phyloP scores from a whole-genome alignment of 2,329 filamentous ascomycete species.

The Cladorrhinum sp. region DNA sequence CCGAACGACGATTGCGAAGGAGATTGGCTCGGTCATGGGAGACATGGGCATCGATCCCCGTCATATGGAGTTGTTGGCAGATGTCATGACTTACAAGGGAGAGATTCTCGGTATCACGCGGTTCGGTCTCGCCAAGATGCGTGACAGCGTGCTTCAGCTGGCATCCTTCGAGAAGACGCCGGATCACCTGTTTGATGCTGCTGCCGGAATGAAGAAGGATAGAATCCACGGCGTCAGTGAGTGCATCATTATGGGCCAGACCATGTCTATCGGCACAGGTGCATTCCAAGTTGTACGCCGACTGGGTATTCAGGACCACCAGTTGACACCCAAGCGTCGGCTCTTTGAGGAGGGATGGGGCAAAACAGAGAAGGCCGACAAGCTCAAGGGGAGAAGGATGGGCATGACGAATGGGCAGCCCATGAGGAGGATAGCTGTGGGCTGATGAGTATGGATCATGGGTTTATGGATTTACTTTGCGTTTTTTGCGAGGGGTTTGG shows the following conservation, averaged over 20 bases:
- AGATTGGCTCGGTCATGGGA: constrained; percentile 87
- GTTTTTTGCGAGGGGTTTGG: background rate
- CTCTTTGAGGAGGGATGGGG: constrained; percentile 69
- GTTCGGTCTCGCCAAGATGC: constrained; percentile 94
- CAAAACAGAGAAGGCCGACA: constrained; percentile 16
- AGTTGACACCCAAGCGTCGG: constrained; percentile 59
- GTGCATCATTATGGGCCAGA: constrained; percentile 98
- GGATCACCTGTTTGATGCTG: constrained; percentile 94
- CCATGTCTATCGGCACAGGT: constrained; percentile 85
- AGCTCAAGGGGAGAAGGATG: background rate
- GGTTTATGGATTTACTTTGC: background rate
- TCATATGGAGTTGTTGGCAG: constrained; percentile 94
- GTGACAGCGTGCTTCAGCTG: constrained; percentile 88
- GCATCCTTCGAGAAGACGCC: constrained; percentile 98
- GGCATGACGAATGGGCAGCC: background rate
- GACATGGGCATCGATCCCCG: constrained; percentile 95
- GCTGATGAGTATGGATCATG: background rate
- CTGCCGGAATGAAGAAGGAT: constrained; percentile 87
- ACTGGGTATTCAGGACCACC: constrained; percentile 61
- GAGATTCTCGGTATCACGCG: constrained; percentile 95
- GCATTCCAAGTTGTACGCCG: constrained; percentile 84
- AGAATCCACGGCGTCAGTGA: constrained; percentile 90
- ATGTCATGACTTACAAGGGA: constrained; percentile 99
- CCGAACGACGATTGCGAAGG: constrained; percentile 79
- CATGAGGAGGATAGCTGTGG: background rate